Percentiles rank a stretch among this genome's conserved stretches.
These are phyloP conservation scores for Euptelea pleiosperma DNA, from an alignment of 164 flowering plant species.

Conservation along the genomic window DNA sequence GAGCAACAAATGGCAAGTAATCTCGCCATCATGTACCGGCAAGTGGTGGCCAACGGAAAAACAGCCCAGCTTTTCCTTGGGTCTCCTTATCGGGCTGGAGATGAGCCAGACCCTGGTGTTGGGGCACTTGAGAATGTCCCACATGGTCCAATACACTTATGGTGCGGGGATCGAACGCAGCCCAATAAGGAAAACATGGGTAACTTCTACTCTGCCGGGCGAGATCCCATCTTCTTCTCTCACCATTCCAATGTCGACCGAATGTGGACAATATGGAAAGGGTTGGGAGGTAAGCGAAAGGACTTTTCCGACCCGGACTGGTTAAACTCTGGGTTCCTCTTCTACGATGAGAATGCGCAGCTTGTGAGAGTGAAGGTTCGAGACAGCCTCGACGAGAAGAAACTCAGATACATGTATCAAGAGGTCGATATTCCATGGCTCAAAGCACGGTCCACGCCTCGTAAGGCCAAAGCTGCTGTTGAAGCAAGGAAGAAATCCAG, in stretches of 20 bases:
- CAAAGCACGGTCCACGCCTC: constrained; percentile 22
- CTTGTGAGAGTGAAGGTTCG: constrained; percentile 41
- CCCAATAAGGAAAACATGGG: constrained; percentile 66
- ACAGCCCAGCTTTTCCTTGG: constrained; percentile 32
- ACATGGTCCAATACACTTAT: constrained; percentile 32
- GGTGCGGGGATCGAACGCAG: constrained; percentile 38
- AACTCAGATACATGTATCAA: constrained; percentile 49
- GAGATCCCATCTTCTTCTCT: constrained; percentile 58
- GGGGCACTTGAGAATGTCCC: constrained; percentile 36
- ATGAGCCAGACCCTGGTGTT: constrained; percentile 21
- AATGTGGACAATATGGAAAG: constrained; percentile 62
- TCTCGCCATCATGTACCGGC: constrained; percentile 20
- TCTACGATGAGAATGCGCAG: constrained; percentile 46
- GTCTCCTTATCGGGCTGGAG: constrained; percentile 29
- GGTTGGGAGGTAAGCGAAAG: constrained; percentile 33
- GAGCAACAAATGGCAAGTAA: constrained; percentile 2
- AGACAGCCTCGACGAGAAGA: constrained; percentile 42
- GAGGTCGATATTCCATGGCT: constrained; percentile 57
- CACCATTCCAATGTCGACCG: constrained; percentile 66
- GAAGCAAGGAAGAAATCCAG: not conserved
- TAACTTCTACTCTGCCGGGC: constrained; percentile 59
- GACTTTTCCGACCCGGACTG: constrained; percentile 43
- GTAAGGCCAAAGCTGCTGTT: constrained; percentile 4
- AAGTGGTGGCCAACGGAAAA: constrained; percentile 19
- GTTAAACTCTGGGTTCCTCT: constrained; percentile 32